Evolutionary conservation across 192 early-diverging fungal genomes (phyloP).

Genomic region (Coemansia sp.): DNA sequence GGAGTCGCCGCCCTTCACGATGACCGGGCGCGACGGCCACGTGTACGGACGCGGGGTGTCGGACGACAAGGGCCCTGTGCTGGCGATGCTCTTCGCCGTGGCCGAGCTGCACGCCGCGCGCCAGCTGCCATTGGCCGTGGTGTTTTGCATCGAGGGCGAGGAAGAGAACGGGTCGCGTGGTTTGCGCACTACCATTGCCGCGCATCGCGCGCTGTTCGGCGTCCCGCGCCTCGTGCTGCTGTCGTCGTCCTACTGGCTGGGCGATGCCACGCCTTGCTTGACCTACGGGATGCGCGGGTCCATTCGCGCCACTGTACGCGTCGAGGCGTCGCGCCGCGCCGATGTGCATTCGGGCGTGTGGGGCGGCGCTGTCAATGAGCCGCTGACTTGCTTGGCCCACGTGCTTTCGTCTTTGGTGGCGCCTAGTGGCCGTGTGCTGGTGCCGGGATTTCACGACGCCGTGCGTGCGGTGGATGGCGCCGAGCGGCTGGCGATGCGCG

Average conservation of each 20-base stretch:
- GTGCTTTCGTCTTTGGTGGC: conserved; percentile 61
- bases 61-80: conserved; percentile 83
- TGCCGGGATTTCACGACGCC: conserved; percentile 72
- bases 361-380: conserved; percentile 75
- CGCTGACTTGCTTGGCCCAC: conserved; percentile 68
- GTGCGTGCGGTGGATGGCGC: conserved; percentile 59
- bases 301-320: conserved; percentile 64
- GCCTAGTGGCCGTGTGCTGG: conserved; percentile 60
- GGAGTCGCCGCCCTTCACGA: conserved; percentile 66
- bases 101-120: conserved; percentile 66
- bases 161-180: conserved; percentile 78
- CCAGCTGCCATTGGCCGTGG: conserved; percentile 63
- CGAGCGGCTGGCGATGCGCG: conserved; percentile 63
- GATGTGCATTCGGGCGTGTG: conserved; percentile 79
- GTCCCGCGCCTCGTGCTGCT: conserved; percentile 43
- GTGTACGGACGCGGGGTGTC: conserved; percentile 77
- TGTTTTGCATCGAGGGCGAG: conserved; percentile 80
- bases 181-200: conserved; percentile 63
- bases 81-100: conserved; percentile 73
- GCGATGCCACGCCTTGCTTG: conserved; percentile 74
- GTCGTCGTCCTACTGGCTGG: conserved; percentile 81
- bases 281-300: conserved; percentile 82
- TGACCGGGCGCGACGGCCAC: conserved; percentile 70
- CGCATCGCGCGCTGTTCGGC: conserved; percentile 31
- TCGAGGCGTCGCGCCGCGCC: conserved; percentile 52